Percentiles rank a stretch among this genome's conserved stretches.
Conservation (phyloP, 169 alveolate genomes). For the Plasmodium fragile region DNA sequence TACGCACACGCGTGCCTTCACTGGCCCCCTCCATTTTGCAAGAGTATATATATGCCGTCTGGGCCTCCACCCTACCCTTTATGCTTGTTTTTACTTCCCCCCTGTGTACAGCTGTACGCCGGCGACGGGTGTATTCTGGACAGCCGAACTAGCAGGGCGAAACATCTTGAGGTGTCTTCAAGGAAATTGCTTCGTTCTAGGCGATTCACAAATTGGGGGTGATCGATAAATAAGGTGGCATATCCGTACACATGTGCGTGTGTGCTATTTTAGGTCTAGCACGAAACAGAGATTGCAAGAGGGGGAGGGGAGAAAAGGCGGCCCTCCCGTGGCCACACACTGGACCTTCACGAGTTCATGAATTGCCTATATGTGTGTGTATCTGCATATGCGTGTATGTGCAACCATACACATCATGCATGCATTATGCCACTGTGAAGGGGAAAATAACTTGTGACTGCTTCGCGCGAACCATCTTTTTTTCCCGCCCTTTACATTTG, state of each 20-base stretch:
- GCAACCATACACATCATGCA: neutral
- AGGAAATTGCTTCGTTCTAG: neutral
- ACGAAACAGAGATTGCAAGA: neutral
- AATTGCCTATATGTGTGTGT: neutral
- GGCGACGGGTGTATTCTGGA: neutral
- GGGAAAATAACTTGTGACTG: neutral
- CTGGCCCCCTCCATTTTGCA: constrained; percentile 11
- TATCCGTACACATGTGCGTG: neutral
- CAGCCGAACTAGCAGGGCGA: neutral
- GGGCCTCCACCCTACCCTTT: neutral
- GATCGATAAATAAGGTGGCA: neutral
- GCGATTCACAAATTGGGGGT: neutral
- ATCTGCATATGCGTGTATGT: neutral
- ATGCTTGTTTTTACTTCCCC: neutral
- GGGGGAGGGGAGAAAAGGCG: neutral
- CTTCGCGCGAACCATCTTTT: neutral
- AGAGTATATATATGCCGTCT: neutral
- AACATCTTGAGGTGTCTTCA: neutral
- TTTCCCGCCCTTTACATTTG: neutral
- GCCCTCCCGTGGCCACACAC: neutral
- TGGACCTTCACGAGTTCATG: neutral
- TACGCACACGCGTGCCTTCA: constrained; percentile 10
- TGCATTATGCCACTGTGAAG: neutral
- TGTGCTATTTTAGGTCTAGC: neutral
- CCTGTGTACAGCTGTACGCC: neutral